A percentile compares a stretch with the other conserved stretches of the same genome.
Evolutionary conservation across 1,284 basidiomycete genomes (phyloP).

Genomic region (Sparassis latifolia): DNA sequence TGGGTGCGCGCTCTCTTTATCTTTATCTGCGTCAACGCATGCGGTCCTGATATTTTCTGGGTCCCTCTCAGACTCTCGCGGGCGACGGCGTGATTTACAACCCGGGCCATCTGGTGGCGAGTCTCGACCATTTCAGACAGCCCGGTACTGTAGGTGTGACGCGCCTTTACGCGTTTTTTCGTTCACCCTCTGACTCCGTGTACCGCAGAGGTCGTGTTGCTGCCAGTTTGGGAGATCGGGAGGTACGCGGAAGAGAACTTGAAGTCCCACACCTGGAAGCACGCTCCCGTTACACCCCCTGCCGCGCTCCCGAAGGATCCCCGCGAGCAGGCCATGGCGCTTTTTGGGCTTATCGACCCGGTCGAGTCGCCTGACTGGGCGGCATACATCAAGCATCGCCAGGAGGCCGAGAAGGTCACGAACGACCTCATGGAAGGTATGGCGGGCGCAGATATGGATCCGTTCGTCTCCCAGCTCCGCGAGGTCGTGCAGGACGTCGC

Average conservation of each 20-base stretch:
- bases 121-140: too few species aligned
- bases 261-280: constrained; percentile 2
- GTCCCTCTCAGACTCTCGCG: too few species aligned
- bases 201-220: too few species aligned
- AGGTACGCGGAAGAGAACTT: background rate
- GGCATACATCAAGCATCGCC: background rate
- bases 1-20: too few species aligned
- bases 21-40: too few species aligned
- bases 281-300: background rate
- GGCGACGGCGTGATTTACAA: too few species aligned
- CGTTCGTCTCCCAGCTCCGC: background rate
- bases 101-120: too few species aligned
- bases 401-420: background rate
- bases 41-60: too few species aligned
- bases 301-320: background rate
- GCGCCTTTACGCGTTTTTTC: too few species aligned
- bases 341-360: constrained; percentile 1
- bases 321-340: background rate
- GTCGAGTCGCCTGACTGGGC: constrained; percentile 1
- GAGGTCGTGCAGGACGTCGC: background rate
- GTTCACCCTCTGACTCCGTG: too few species aligned
- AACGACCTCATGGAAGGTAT: background rate
- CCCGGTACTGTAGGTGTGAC: too few species aligned
- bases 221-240: background rate
- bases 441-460: background rate